These are phyloP conservation scores for Ogataea paradorogensis DNA, from an alignment of 805 yeast genomes.

Conservation along the genomic window DNA sequence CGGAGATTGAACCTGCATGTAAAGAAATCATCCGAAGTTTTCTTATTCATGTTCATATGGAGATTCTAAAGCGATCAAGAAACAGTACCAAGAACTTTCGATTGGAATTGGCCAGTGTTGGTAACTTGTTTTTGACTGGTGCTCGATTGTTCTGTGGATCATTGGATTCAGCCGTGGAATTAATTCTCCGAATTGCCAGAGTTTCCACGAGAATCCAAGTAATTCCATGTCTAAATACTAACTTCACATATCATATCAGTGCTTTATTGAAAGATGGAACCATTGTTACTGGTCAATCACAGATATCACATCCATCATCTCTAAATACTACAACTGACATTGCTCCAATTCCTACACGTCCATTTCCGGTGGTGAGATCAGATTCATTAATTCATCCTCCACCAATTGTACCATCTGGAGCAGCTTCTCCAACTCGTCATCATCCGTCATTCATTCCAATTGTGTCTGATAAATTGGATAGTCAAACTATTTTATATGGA, in stretches of 20 bases:
- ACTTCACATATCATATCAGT: conserved; percentile 81
- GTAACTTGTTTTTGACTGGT: conserved; percentile 81
- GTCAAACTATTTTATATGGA: conserved; percentile 22
- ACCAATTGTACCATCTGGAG: conserved; percentile 20
- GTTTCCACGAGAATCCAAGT: conserved; percentile 54
- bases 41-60: conserved; percentile 74
- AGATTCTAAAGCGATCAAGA: conserved; percentile 64
- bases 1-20: conserved; percentile 50
- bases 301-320: conserved; percentile 79
- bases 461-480: conserved; percentile 10
- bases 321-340: not conserved
- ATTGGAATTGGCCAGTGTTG: conserved; percentile 77
- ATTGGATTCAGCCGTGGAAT: conserved; percentile 77
- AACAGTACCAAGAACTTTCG: conserved; percentile 57
- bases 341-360: not conserved
- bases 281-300: conserved; percentile 85
- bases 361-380: conserved; percentile 14
- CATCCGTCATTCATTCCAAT: not conserved
- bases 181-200: conserved; percentile 61
- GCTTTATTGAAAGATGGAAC: conserved; percentile 69
- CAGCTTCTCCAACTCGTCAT: conserved; percentile 14
- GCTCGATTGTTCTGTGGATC: conserved; percentile 80
- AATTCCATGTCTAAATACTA: conserved; percentile 80
- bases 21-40: conserved; percentile 76
- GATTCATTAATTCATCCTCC: conserved; percentile 21